A percentile compares a stretch with the other conserved stretches of the same genome.
Conservation (phyloP, 2,329 filamentous ascomycete species). For the Thyridium curvatum region DNA sequence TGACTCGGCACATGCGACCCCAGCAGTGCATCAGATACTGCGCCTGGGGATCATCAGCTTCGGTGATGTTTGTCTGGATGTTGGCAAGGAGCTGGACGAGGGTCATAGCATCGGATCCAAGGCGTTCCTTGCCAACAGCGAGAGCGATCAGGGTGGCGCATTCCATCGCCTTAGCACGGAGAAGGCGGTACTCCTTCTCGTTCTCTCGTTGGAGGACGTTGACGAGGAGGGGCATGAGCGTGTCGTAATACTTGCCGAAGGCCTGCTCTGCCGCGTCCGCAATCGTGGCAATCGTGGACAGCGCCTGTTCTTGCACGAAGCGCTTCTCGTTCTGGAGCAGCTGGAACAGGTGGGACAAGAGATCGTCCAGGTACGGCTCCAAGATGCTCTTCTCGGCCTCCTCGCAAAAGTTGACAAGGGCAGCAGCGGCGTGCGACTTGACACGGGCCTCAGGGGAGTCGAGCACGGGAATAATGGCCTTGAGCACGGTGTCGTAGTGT, state of each 20-base stretch:
- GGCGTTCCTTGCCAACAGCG: slow-evolving; percentile 87
- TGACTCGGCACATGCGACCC: slow-evolving; percentile 96
- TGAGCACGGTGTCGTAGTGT: slow-evolving; percentile 81
- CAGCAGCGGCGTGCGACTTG: slow-evolving; percentile 95
- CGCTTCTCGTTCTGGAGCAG: slow-evolving; percentile 87
- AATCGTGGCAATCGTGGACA: slow-evolving; percentile 97
- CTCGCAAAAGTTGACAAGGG: slow-evolving; percentile 97
- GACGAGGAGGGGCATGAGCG: slow-evolving; percentile 90
- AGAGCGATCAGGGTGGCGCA: slow-evolving; percentile 94
- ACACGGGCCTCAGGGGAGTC: slow-evolving; percentile 87
- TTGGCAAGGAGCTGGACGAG: slow-evolving; percentile 81
- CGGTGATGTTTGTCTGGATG: slow-evolving; percentile 81
- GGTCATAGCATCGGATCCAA: slow-evolving; percentile 79
- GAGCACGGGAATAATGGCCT: slow-evolving; percentile 86
- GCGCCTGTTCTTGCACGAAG: slow-evolving; percentile 94
- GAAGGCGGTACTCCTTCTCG: slow-evolving; percentile 84
- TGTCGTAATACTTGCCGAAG: slow-evolving; percentile 92
- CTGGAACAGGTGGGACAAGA: slow-evolving; percentile 78
- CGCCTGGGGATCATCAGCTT: slow-evolving; percentile 90
- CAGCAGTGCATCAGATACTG: slow-evolving; percentile 98
- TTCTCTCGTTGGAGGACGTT: slow-evolving; percentile 84
- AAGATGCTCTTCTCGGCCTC: slow-evolving; percentile 89
- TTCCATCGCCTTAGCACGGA: slow-evolving; percentile 98
- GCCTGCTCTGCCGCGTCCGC: slow-evolving; percentile 96
- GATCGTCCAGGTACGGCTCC: slow-evolving; percentile 86